These are phyloP conservation scores for Saturnispora mendoncae DNA, from an alignment of 805 yeast genomes.

Conservation along the genomic window DNA sequence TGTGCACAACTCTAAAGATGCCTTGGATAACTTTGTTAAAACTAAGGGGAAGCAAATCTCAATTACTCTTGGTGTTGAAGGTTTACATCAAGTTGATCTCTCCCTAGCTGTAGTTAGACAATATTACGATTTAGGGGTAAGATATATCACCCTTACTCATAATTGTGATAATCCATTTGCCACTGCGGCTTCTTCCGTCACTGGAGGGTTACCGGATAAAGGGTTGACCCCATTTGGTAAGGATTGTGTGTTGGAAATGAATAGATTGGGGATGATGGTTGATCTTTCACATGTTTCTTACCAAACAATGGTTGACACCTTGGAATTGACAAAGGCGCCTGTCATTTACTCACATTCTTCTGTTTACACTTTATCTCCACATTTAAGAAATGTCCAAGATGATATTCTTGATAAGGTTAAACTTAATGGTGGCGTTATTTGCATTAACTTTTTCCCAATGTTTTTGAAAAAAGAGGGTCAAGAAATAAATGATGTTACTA, in stretches of 20 bases:
- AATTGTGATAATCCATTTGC: constrained; percentile 53
- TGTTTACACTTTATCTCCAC: constrained; percentile 32
- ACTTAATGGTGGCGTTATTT: constrained; percentile 41
- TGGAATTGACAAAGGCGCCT: constrained; percentile 36
- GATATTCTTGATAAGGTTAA: constrained; percentile 35
- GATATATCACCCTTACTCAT: constrained; percentile 46
- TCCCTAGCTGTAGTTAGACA: constrained; percentile 42
- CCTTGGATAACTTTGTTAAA: constrained; percentile 27
- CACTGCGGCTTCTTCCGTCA: constrained; percentile 41
- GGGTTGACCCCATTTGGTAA: constrained; percentile 38
- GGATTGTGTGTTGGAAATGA: constrained; percentile 40
- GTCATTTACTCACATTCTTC: constrained; percentile 46
- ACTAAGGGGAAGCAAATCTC: constrained; percentile 30
- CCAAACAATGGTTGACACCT: constrained; percentile 40
- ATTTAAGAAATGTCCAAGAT: constrained; percentile 41
- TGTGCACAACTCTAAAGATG: constrained; percentile 35
- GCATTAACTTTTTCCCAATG: constrained; percentile 38
- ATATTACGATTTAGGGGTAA: constrained; percentile 42
- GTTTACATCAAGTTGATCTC: constrained; percentile 43
- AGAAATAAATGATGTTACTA: constrained; percentile 31
- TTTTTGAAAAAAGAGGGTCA: constrained; percentile 27
- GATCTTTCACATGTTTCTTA: constrained; percentile 45
- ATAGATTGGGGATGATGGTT: constrained; percentile 46
- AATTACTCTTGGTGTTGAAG: constrained; percentile 45
- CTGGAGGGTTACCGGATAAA: constrained; percentile 37